Evolutionary conservation across 2,329 filamentous ascomycete genomes (phyloP).

Genomic region (Xylaria sp.): DNA sequence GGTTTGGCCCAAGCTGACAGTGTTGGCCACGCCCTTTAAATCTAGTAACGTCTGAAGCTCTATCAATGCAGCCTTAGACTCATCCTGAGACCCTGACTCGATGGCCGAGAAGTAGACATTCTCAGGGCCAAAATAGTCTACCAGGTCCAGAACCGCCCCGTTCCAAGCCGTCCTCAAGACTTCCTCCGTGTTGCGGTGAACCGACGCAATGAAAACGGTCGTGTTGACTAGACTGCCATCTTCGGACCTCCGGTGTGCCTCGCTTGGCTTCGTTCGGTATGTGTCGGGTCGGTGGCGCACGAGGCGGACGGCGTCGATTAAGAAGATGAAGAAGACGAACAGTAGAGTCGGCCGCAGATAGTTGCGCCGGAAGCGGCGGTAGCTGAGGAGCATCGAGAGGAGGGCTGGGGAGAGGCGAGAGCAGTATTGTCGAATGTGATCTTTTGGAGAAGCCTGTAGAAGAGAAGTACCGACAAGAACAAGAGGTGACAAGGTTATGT

Average conservation of each 20-base stretch:
- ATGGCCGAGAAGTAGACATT: constrained; percentile 74
- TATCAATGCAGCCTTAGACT: constrained; percentile 70
- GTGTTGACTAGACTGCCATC: constrained; percentile 41
- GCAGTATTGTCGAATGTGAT: neutral
- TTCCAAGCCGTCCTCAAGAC: constrained; percentile 71
- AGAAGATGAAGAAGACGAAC: constrained; percentile 49
- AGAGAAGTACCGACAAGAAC: constrained; percentile 11
- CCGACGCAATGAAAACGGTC: constrained; percentile 71
- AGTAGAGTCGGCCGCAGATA: constrained; percentile 51
- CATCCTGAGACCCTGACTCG: constrained; percentile 75
- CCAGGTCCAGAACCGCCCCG: constrained; percentile 65
- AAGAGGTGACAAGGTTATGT: constrained; percentile 34
- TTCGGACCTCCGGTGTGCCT: constrained; percentile 39
- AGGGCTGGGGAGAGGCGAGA: constrained; percentile 7
- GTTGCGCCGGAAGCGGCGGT: constrained; percentile 51
- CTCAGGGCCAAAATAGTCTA: constrained; percentile 65
- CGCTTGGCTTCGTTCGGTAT: constrained; percentile 42
- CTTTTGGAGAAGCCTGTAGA: neutral
- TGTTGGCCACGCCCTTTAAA: constrained; percentile 60
- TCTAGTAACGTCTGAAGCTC: constrained; percentile 67
- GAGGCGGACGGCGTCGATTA: constrained; percentile 51
- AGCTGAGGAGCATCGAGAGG: constrained; percentile 52
- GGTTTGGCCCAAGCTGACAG: constrained; percentile 67
- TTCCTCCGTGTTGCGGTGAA: constrained; percentile 73
- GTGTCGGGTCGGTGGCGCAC: constrained; percentile 49